Percentiles rank a stretch among this genome's conserved stretches.
Evolutionary conservation across 169 alveolate genomes (phyloP).

Genomic region (Plasmodium coatneyi): DNA sequence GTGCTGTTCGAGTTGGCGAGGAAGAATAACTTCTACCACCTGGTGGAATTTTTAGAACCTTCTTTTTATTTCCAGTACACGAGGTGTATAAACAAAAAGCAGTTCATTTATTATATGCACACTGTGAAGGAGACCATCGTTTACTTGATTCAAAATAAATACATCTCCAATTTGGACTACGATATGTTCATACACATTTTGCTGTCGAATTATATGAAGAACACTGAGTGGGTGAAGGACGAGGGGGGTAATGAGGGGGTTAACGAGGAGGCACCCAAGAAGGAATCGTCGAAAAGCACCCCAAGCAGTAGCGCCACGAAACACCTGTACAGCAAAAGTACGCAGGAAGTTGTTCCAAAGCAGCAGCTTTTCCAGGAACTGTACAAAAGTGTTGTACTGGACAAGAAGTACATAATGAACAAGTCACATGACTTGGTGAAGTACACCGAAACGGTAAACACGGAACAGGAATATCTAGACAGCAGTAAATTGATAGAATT

Average conservation of each 20-base stretch:
- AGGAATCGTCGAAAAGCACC: background rate
- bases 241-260: background rate
- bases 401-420: conserved; percentile 30
- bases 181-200: conserved; percentile 65
- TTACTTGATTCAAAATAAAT: conserved; percentile 62
- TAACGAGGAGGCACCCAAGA: background rate
- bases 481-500: conserved; percentile 81
- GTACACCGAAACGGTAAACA: conserved; percentile 74
- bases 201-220: conserved; percentile 68
- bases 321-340: conserved; percentile 15
- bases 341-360: conserved; percentile 12
- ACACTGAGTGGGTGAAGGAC: conserved; percentile 1
- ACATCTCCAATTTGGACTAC: conserved; percentile 54
- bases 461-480: conserved; percentile 78
- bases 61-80: conserved; percentile 68
- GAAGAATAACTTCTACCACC: conserved; percentile 45
- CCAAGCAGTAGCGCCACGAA: background rate
- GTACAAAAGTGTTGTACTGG: conserved; percentile 44
- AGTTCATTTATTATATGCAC: conserved; percentile 73
- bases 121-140: conserved; percentile 69
- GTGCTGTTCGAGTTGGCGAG: conserved; percentile 62
- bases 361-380: conserved; percentile 50
- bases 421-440: conserved; percentile 59
- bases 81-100: conserved; percentile 64
- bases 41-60: conserved; percentile 72